Base-by-base conservation (phyloP, 768 basidiomycete genomes). In the Rhodotorula toruloides region DNA sequence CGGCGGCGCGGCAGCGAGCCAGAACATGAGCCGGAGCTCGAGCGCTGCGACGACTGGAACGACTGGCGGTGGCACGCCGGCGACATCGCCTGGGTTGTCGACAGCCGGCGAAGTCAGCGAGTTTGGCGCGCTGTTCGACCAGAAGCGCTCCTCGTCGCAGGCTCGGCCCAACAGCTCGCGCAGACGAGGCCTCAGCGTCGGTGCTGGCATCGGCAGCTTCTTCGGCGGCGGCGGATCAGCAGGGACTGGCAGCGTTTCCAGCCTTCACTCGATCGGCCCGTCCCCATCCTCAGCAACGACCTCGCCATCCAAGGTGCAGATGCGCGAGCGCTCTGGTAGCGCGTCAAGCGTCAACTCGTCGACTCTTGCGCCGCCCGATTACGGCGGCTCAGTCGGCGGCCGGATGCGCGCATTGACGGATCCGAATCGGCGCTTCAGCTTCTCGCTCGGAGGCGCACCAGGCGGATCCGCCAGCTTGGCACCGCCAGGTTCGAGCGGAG, bases 101-200 rank as follows among this genome's bases (percentile, higher is more conserved):
- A 3, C 14, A 9, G 60, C 25, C 21, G 29, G n/a, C 59, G 68
- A 59, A 36, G 46, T 25, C 19, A 63, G 48, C 61, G 69, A 70
- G 57, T 70, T 70, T 19, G 69, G 69, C 19, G 64, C 69, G 36
- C 57, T 70, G 17, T 70, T 70, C 29, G 69, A 48, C 25, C 31
- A 46, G 31, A 17, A 42, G 25, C 42, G 40, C 29, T 12, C 50
- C 8, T 32, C 42, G n/a, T 34, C 50, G n/a, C 50, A 36, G 29
- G 46, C n/a, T 1, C 9, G 63, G 14, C 58, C 68, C 1, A 48
- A 54, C 21, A 56, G 49, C 37, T 42, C 48, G 9, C 42, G 69
- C 17, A 70, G 60, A 39, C 53, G 69, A 6, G 69, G 69, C 2
- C n/a, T 70, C 53, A 66, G 64, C 49, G 69, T 70, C 42, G 69